Conservation (phyloP, 2,329 filamentous ascomycete genomes). For the Hypomyces rosellus region DNA sequence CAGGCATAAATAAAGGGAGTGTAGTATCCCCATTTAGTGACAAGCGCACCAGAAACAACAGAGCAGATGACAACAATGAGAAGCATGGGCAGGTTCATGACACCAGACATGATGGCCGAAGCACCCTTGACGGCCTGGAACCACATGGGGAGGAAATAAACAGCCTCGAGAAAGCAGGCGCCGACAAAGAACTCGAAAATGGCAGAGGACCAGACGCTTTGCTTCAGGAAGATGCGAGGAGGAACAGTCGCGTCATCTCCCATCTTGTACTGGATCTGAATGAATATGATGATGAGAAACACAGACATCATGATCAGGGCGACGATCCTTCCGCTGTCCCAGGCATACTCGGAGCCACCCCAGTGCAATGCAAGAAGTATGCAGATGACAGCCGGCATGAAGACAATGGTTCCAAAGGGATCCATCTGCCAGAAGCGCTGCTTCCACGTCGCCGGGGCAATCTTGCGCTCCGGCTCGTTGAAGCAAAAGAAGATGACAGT, state of each 20-base stretch:
- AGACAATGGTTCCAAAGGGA: slow-evolving; percentile 21
- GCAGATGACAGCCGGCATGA: slow-evolving; percentile 31
- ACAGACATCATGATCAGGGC: slow-evolving; percentile 30
- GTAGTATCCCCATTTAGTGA: slow-evolving; percentile 31
- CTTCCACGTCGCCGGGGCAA: slow-evolving; percentile 21
- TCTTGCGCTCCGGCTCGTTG: slow-evolving; percentile 25
- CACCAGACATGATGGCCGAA: slow-evolving; percentile 27
- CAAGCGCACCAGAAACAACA: slow-evolving; percentile 18
- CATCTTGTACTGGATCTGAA: slow-evolving; percentile 28
- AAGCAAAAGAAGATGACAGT: slow-evolving; percentile 26
- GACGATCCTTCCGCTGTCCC: slow-evolving; percentile 31
- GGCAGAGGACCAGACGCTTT: slow-evolving; percentile 25
- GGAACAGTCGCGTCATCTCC: slow-evolving; percentile 33
- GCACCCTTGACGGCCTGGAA: slow-evolving; percentile 29
- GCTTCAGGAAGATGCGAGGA: slow-evolving; percentile 27
- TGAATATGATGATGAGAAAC: slow-evolving; percentile 23
- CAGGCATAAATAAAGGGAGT: slow-evolving; percentile 30
- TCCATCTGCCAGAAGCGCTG: slow-evolving; percentile 36
- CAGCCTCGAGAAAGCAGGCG: slow-evolving; percentile 30
- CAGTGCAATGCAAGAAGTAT: slow-evolving; percentile 42
- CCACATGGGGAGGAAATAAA: slow-evolving; percentile 38
- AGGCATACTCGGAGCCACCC: slow-evolving; percentile 31
- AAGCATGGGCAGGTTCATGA: slow-evolving; percentile 35
- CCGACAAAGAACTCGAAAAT: slow-evolving; percentile 31
- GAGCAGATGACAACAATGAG: slow-evolving; percentile 12